A percentile compares a stretch with the other conserved stretches of the same genome.
Evolutionary conservation across 2,329 filamentous ascomycete genomes (phyloP).

Genomic region (Ceratocystis variospora): DNA sequence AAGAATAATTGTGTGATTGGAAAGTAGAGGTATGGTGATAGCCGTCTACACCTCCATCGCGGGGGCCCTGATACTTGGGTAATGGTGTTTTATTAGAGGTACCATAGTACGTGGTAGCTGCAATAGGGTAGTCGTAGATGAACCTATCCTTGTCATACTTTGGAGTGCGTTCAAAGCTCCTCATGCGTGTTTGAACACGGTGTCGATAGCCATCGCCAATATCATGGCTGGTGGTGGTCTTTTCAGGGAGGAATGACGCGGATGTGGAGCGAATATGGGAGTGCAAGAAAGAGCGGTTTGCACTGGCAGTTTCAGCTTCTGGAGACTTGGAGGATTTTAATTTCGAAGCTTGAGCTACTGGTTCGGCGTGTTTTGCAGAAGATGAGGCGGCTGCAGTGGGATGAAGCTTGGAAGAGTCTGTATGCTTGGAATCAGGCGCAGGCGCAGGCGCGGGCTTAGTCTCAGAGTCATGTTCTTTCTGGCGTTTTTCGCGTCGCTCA

Average conservation of each 20-base stretch:
- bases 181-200: slow-evolving; percentile 9
- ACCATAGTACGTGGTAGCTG: neutral
- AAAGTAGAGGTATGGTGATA: neutral
- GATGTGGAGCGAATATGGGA: slow-evolving; percentile 14
- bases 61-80: neutral
- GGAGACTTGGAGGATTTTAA: neutral
- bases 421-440: neutral
- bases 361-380: neutral
- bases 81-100: neutral
- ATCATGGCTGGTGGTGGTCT: neutral
- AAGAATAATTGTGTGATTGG: neutral
- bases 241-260: slow-evolving; percentile 11
- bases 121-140: neutral
- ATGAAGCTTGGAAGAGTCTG: slow-evolving; percentile 3
- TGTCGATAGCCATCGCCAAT: neutral
- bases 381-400: neutral
- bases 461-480: neutral
- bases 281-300: neutral
- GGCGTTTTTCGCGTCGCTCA: slow-evolving; percentile 2
- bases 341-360: neutral
- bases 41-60: neutral
- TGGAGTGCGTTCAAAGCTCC: slow-evolving; percentile 9
- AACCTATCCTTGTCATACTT: neutral
- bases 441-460: neutral
- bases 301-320: neutral